Percentiles rank a stretch among this genome's conserved stretches.
These are phyloP conservation scores for Dorcoceras hygrometricum DNA, from an alignment of 257 asterid genomes.

Conservation along the genomic window DNA sequence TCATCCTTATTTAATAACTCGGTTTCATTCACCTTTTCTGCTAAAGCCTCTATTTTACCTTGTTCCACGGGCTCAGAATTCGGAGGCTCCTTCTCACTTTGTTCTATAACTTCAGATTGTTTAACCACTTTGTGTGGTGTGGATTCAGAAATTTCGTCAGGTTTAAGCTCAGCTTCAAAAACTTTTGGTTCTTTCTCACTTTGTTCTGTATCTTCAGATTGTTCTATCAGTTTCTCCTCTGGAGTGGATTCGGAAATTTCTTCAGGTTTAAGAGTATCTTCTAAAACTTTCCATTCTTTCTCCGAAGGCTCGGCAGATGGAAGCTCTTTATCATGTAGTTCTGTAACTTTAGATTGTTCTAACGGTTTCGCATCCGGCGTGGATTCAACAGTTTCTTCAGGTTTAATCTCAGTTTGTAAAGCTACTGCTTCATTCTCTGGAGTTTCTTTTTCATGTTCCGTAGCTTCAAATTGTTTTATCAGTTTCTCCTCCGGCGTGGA, in stretches of 20 bases:
- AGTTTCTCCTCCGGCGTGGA: slow-evolving; percentile 20
- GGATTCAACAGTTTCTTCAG: slow-evolving; percentile 22
- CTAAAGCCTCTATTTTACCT: slow-evolving; percentile 26
- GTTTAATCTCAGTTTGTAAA: slow-evolving; percentile 1
- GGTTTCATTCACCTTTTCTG: slow-evolving; percentile 26
- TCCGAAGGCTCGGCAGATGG: slow-evolving; percentile 16
- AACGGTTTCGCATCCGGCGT: slow-evolving; percentile 36
- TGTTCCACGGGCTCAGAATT: slow-evolving; percentile 16
- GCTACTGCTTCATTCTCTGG: slow-evolving; percentile 5
- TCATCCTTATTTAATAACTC: slow-evolving; percentile 26
- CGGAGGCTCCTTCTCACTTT: slow-evolving; percentile 28
- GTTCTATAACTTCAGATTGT: slow-evolving; percentile 26
- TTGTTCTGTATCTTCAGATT: slow-evolving; percentile 26
- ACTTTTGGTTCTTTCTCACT: slow-evolving; percentile 15
- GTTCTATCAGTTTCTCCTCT: slow-evolving; percentile 34
- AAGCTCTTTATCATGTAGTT: slow-evolving; percentile 28
- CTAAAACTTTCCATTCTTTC: slow-evolving; percentile 13
- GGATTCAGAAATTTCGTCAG: no score
- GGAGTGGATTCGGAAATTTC: slow-evolving; percentile 28
- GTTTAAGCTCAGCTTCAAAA: no score
- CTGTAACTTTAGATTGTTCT: slow-evolving; percentile 26
- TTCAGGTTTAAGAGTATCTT: not conserved
- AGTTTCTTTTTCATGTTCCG: slow-evolving; percentile 31
- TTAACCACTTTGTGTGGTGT: slow-evolving; percentile 27
- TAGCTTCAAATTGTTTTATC: no score